Conservation (phyloP, 2,329 filamentous ascomycete genomes). For the Diaporthe sp. region DNA sequence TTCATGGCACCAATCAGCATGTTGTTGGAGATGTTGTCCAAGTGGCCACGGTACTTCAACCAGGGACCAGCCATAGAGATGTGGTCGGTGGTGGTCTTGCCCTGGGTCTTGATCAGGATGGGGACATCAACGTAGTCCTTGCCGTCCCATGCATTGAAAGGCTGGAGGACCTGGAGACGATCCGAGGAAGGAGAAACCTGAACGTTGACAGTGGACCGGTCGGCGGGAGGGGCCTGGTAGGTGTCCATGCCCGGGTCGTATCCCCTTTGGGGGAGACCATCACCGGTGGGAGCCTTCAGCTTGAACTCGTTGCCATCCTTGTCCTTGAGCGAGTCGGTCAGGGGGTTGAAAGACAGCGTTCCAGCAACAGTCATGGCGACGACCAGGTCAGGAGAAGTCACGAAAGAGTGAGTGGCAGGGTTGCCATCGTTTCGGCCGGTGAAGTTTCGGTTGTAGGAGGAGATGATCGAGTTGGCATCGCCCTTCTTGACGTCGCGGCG, state of each 20-base stretch:
- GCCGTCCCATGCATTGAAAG: slow-evolving; percentile 91
- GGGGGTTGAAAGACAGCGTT: slow-evolving; percentile 85
- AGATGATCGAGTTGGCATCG: slow-evolving; percentile 95
- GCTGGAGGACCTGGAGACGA: slow-evolving; percentile 91
- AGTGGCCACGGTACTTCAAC: slow-evolving; percentile 98
- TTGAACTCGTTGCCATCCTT: slow-evolving; percentile 97
- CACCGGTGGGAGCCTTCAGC: slow-evolving; percentile 83
- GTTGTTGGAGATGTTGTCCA: slow-evolving; percentile 99
- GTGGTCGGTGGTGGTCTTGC: slow-evolving; percentile 97
- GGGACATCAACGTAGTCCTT: slow-evolving; percentile 88
- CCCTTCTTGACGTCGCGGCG: slow-evolving; percentile 95
- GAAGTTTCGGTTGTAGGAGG: slow-evolving; percentile 99
- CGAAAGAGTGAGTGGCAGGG: slow-evolving; percentile 63
- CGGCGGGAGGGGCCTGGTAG: slow-evolving; percentile 92
- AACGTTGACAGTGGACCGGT: slow-evolving; percentile 81
- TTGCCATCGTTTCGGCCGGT: slow-evolving; percentile 86
- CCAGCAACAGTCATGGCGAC: slow-evolving; percentile 58
- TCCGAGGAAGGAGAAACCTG: slow-evolving; percentile 90
- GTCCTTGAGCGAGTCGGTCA: slow-evolving; percentile 92
- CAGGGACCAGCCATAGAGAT: slow-evolving; percentile 98
- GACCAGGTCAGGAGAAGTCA: slow-evolving; percentile 62
- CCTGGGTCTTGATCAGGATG: slow-evolving; percentile 95
- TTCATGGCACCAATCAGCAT: slow-evolving; percentile 99
- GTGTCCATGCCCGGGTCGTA: slow-evolving; percentile 93
- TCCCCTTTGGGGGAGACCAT: slow-evolving; percentile 83